Evolutionary conservation across 768 basidiomycete genomes (phyloP).

Genomic region (Russula vinacea): DNA sequence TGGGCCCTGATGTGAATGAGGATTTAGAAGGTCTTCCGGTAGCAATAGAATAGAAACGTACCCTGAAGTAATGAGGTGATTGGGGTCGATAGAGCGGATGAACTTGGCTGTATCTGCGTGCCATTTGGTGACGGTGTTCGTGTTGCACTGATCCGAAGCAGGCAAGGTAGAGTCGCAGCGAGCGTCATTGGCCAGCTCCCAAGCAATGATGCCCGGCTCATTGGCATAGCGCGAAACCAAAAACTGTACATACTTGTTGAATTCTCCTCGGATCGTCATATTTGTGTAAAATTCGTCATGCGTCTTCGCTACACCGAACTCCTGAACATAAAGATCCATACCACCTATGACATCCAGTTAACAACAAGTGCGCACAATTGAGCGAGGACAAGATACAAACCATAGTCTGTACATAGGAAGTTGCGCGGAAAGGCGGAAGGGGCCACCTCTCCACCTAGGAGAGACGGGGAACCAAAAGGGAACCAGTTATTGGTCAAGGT

Average conservation of each 20-base stretch:
- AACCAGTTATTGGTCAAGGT: conserved; percentile 30
- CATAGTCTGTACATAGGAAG: conserved; percentile 36
- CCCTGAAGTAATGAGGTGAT: conserved; percentile 42
- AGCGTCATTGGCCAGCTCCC: conserved; percentile 31
- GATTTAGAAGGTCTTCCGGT: not conserved
- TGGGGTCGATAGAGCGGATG: conserved; percentile 34
- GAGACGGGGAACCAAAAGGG: conserved; percentile 6
- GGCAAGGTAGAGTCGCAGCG: conserved; percentile 26
- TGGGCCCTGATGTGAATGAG: conserved; percentile 22
- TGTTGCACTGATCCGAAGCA: conserved; percentile 31
- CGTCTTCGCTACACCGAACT: conserved; percentile 33
- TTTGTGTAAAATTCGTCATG: conserved; percentile 44
- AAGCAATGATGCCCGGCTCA: conserved; percentile 21
- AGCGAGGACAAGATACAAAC: conserved; percentile 23
- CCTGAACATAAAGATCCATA: conserved; percentile 41
- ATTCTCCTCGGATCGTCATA: conserved; percentile 32
- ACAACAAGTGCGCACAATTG: not conserved
- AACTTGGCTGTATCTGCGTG: conserved; percentile 35
- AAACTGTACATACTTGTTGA: conserved; percentile 20
- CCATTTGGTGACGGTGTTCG: conserved; percentile 36
- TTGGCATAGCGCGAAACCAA: conserved; percentile 25
- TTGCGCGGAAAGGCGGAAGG: conserved; percentile 36
- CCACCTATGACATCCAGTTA: conserved; percentile 35
- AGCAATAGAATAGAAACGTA: not conserved
- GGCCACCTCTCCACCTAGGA: too few relatives aligned